A percentile compares a stretch with the other conserved stretches of the same genome.
These are phyloP conservation scores for Starmerella stigmatis DNA, from an alignment of 805 yeast species.

Conservation along the genomic window DNA sequence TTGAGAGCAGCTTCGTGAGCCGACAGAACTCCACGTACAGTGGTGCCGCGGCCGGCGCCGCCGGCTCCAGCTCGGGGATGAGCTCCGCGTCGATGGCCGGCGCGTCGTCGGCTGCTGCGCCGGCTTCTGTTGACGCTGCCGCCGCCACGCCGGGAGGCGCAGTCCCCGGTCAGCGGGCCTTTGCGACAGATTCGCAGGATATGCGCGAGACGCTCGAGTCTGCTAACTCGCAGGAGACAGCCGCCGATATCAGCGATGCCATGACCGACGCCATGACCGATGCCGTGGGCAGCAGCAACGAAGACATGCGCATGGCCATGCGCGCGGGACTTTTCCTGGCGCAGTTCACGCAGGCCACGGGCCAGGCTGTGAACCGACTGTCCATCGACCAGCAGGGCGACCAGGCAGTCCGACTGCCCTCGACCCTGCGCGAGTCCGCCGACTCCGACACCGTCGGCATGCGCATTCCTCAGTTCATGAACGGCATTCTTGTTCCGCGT, in stretches of 20 bases:
- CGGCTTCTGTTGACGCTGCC: too few relatives aligned
- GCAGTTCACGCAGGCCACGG: conserved; percentile 14
- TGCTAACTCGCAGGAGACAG: background rate
- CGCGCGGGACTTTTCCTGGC: conserved; percentile 5
- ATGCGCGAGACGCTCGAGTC: background rate
- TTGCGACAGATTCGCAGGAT: background rate
- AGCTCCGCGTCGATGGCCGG: background rate
- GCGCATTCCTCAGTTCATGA: conserved; percentile 40
- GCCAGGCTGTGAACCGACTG: conserved; percentile 1
- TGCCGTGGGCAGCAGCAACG: too few relatives aligned
- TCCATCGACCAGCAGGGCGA: background rate
- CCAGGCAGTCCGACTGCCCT: conserved; percentile 1
- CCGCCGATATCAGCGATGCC: background rate
- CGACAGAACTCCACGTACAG: background rate
- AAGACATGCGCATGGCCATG: background rate
- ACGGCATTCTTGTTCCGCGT: conserved; percentile 75
- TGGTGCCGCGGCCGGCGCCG: too few relatives aligned
- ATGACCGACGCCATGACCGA: background rate
- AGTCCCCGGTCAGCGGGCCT: too few relatives aligned
- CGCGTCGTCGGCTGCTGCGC: too few relatives aligned
- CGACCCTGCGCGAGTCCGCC: conserved; percentile 1
- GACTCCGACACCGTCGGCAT: conserved; percentile 1
- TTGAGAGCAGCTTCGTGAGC: background rate
- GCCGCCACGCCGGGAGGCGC: too few relatives aligned
- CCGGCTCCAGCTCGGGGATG: background rate